These are phyloP conservation scores for Melanopsichium pennsylvanicum DNA, from an alignment of 1,284 basidiomycete genomes.

Conservation along the genomic window DNA sequence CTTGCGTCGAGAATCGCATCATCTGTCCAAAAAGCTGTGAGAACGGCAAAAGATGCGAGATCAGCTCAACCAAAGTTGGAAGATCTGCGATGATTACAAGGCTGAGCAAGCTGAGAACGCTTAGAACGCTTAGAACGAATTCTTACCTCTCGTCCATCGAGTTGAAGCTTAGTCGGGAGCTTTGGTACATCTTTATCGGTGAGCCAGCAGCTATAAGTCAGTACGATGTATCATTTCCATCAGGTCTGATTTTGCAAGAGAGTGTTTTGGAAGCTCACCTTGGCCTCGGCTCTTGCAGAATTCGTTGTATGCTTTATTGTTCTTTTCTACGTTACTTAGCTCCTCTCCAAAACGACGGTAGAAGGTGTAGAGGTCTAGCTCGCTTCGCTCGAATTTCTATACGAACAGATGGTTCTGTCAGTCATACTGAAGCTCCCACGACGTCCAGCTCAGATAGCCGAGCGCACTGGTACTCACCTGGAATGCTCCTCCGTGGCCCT, in stretches of 20 bases:
- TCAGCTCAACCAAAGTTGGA: too few relatives aligned
- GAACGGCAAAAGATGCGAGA: background rate
- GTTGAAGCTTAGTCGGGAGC: constrained; percentile 22
- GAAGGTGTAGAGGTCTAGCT: constrained; percentile 62
- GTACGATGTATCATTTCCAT: too few relatives aligned
- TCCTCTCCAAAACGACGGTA: constrained; percentile 61
- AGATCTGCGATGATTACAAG: too few relatives aligned
- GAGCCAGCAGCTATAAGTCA: background rate
- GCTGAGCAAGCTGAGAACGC: too few relatives aligned
- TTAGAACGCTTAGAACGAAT: too few relatives aligned
- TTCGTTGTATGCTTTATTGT: constrained; percentile 51
- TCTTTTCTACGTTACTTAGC: constrained; percentile 52
- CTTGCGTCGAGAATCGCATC: constrained; percentile 61
- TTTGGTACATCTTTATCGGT: constrained; percentile 47
- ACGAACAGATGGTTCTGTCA: too few relatives aligned
- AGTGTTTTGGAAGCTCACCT: constrained; percentile 10
- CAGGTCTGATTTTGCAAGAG: too few relatives aligned
- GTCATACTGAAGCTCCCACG: too few relatives aligned
- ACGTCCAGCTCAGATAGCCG: too few relatives aligned
- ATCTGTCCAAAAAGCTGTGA: constrained; percentile 64
- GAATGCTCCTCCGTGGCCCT: constrained; percentile 63
- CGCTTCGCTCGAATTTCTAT: constrained; percentile 61
- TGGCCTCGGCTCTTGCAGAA: constrained; percentile 55
- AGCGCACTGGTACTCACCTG: constrained; percentile 45
- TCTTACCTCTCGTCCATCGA: constrained; percentile 47